phyloP scores from a whole-genome alignment of 2,329 filamentous ascomycete species.

The Elsinoe arachidis region DNA sequence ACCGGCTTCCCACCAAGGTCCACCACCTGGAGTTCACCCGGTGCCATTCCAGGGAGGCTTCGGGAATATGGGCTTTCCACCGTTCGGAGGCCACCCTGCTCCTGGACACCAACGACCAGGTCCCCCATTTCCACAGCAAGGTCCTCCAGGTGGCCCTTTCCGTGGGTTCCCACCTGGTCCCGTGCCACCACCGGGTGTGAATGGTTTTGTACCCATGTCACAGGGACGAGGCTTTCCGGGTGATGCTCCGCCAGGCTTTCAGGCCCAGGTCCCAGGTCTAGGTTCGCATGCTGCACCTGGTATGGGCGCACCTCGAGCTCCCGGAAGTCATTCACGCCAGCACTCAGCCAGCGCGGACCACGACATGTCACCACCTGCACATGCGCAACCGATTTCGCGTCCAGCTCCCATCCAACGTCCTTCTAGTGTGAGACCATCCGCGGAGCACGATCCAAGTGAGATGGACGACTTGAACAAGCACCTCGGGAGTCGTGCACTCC shows the following conservation, averaged over 20 bases:
- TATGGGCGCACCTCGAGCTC: conserved; percentile 27
- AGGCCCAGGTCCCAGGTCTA: conserved; percentile 21
- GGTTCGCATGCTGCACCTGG: conserved; percentile 29
- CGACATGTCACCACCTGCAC: conserved; percentile 45
- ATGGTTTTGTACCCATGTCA: conserved; percentile 50
- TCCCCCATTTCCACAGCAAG: conserved; percentile 46
- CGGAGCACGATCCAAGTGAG: conserved; percentile 42
- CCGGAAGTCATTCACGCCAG: conserved; percentile 61
- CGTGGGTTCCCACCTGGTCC: conserved; percentile 42
- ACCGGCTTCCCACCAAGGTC: conserved; percentile 46
- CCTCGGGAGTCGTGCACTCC: conserved; percentile 79
- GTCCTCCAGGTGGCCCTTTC: conserved; percentile 42
- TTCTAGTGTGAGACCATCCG: conserved; percentile 56
- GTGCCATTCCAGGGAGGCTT: conserved; percentile 39
- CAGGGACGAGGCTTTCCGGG: conserved; percentile 47
- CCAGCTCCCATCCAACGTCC: conserved; percentile 85
- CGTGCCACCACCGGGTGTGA: conserved; percentile 50
- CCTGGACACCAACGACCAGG: conserved; percentile 48
- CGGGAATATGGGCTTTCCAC: conserved; percentile 46
- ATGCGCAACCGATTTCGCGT: conserved; percentile 66
- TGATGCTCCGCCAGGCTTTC: conserved; percentile 48
- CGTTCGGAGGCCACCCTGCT: conserved; percentile 37
- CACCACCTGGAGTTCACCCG: conserved; percentile 49
- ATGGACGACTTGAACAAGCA: conserved; percentile 49
- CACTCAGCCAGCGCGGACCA: conserved; percentile 54